A percentile compares a stretch with the other conserved stretches of the same genome.
Conservation (phyloP, 2,329 filamentous ascomycete genomes). For the Apiospora hydei region DNA sequence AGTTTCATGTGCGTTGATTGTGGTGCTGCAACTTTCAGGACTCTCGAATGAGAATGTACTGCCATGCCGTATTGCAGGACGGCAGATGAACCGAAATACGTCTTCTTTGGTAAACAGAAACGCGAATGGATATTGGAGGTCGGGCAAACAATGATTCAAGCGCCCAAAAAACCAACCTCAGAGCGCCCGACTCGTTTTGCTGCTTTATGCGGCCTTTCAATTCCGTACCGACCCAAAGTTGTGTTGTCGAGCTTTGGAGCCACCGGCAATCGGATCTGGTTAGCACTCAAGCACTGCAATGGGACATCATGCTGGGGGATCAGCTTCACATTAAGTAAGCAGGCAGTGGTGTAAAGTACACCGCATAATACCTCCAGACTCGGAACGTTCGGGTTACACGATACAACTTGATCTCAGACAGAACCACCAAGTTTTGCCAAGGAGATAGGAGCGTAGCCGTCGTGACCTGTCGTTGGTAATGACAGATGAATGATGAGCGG, state of each 20-base stretch:
- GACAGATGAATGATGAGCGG: not conserved
- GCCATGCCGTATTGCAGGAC: too few species aligned
- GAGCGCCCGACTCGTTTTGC: not conserved
- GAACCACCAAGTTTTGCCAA: not conserved
- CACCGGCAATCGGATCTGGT: not conserved
- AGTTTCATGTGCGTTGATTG: too few species aligned
- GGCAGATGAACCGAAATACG: too few species aligned
- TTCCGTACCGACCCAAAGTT: not conserved
- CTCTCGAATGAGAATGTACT: too few species aligned
- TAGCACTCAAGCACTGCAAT: not conserved
- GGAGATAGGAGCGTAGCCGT: not conserved
- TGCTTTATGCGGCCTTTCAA: not conserved
- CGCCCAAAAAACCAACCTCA: too few species aligned
- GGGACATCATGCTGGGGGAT: too few species aligned
- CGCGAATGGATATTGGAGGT: too few species aligned
- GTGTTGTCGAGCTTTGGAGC: not conserved
- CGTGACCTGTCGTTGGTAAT: not conserved
- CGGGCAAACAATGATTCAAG: too few species aligned
- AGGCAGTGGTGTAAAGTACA: not conserved
- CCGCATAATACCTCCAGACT: not conserved
- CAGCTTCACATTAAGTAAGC: not conserved
- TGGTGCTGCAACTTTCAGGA: too few species aligned
- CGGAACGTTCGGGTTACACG: not conserved
- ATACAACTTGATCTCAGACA: not conserved
- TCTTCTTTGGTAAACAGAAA: too few species aligned